Percentiles rank a stretch among this genome's conserved stretches.
Evolutionary conservation across 305 asterid species (phyloP).

Genomic region (Withania somnifera): DNA sequence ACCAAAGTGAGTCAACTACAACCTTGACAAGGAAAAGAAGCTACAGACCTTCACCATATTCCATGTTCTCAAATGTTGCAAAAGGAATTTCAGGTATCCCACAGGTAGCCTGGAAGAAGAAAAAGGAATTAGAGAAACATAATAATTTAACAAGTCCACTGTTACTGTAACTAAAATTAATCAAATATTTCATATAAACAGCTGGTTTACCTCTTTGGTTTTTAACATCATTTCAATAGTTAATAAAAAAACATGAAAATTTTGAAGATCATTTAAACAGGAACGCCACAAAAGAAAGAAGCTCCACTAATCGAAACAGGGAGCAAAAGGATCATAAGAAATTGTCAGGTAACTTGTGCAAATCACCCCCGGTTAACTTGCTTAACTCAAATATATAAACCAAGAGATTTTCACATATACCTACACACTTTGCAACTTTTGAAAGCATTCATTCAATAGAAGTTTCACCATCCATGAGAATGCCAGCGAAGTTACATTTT

Average conservation of each 20-base stretch:
- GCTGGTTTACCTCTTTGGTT: background rate
- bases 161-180: background rate
- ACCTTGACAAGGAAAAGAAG: constrained; percentile 12
- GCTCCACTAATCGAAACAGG: background rate
- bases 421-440: background rate
- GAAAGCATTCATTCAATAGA: background rate
- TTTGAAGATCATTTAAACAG: background rate
- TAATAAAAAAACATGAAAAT: background rate
- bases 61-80: constrained; percentile 96
- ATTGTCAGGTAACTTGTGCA: background rate
- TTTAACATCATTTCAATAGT: background rate
- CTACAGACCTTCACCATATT: constrained; percentile 81
- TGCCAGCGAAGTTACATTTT: background rate
- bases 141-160: background rate
- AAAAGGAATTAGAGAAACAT: background rate
- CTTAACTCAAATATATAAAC: background rate
- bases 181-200: background rate
- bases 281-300: background rate
- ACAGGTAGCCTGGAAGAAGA: constrained; percentile 73
- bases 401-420: background rate
- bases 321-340: background rate
- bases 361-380: background rate
- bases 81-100: constrained; percentile 94
- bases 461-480: background rate
- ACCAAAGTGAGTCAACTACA: background rate